These are phyloP conservation scores for Penicillium sclerotiorum DNA, from an alignment of 2,329 filamentous ascomycete species.

Conservation along the genomic window DNA sequence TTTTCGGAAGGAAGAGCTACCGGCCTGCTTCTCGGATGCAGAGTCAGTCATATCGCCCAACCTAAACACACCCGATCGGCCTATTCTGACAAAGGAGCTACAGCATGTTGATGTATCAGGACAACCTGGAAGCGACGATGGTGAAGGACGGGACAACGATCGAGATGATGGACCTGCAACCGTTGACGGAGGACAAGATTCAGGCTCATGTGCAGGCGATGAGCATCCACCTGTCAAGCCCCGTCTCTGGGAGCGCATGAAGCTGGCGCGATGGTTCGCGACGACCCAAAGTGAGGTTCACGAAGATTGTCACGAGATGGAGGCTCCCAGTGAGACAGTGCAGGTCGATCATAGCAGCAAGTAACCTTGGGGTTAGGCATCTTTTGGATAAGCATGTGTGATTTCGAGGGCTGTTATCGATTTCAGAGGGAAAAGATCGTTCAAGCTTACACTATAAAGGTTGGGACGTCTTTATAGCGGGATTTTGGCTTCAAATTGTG, in stretches of 20 bases:
- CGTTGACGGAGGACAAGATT: constrained; percentile 33
- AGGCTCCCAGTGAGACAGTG: constrained; percentile 6
- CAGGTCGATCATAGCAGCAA: too few species aligned
- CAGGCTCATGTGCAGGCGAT: constrained; percentile 32
- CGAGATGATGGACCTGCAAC: constrained; percentile 27
- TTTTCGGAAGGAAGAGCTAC: constrained; percentile 47
- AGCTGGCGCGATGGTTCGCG: constrained; percentile 15
- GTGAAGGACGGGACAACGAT: constrained; percentile 33
- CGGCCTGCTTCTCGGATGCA: constrained; percentile 42
- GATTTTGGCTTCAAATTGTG: constrained; percentile 35
- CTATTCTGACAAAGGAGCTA: constrained; percentile 31
- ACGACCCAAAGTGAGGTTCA: neutral
- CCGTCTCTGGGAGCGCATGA: constrained; percentile 24
- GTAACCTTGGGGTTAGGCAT: too few species aligned
- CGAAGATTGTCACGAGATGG: constrained; percentile 5
- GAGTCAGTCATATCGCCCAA: constrained; percentile 36
- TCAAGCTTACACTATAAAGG: constrained; percentile 43
- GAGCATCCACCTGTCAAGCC: constrained; percentile 29
- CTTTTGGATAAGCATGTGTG: too few species aligned
- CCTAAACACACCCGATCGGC: constrained; percentile 17
- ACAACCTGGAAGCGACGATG: constrained; percentile 31
- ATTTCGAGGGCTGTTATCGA: too few species aligned
- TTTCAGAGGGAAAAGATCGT: too few species aligned
- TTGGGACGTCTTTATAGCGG: constrained; percentile 47
- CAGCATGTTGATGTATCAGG: constrained; percentile 38